Base-by-base conservation (phyloP, 805 yeast genomes). In the Ogataea ganodermae region DNA sequence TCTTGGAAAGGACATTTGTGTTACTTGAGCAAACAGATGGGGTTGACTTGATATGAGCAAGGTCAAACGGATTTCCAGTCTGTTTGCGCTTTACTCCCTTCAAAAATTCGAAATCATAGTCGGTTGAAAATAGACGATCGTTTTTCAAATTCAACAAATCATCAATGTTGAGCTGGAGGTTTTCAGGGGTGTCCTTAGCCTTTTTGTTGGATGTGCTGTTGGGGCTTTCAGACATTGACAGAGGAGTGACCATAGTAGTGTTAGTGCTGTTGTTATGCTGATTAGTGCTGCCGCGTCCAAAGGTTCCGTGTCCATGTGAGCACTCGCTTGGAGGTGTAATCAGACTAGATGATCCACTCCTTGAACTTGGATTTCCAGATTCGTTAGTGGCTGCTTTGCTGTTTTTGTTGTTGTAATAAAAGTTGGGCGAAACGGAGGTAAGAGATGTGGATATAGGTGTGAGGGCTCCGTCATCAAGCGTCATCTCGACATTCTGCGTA, bases 251-350 rank as follows among this genome's bases (percentile, higher is more conserved):
- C 33, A 52, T 55, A 27, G 24, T 33, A 26, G 35, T 43, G 35
- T 27, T 44, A 2, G 30, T 31, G 22, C 27, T 38, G 28, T 28
- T 38, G 30, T 18, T 39, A 23, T 7, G 39, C 13, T 28, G 20
- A 17, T 16, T 38, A n/a, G 10, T 35, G 30, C 44, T 44, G 8
- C 42, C 38, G 24, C 49, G 44, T 24, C 44, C 45, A 36, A 40
- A 18, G 21, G 22, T 17, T 1, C 43, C 39, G 12, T 30, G 33
- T 16, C 22, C n/a, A 14, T 42, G 51, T 16, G 50, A 48, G 20
- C 47, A 39, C 42, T 53, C 61, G 28, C 62, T 42, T 9, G 66
- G 61, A 10, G 67, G 66, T 2, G 66, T 61, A 1, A 60, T 59
- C 45, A 58, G 44, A 40, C 45, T 57, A 6, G 44, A 27, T 12